Base-by-base conservation (phyloP, 2,329 filamentous ascomycete species). In the Drechslerella coelobrocha region DNA sequence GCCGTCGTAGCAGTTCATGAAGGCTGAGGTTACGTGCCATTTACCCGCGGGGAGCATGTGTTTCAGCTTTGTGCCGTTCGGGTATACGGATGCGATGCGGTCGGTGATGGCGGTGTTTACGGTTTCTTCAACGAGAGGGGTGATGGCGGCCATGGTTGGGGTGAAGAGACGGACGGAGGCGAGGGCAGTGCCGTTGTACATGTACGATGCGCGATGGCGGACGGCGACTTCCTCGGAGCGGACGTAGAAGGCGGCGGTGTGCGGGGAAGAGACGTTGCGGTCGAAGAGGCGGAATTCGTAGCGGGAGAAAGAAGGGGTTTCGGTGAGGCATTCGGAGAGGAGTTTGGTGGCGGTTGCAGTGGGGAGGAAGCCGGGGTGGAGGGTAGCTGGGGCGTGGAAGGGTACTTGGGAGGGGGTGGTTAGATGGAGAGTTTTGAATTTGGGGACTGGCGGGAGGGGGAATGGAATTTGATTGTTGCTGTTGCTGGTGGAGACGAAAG, bases 1-100 rank as follows among this genome's bases (percentile, higher is more conserved):
- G 0, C 92, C 92, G 75, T 88, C 83, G 78, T 99, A 99, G 81
- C 91, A 96, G 78, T 99, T 99, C 14, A 96, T 92, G 76, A 97
- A 93, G 0, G 92, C 91, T 0, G 91, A 91, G 77, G 97, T 97
- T 8, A 93, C 90, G 7, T 82, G 81, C 92, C 93, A 97, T 0
- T 83, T 79, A 0, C 84, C 79, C 1, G 29, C 27, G 0, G 90
- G 84, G 0, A 88, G 89, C 76, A 97, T 92, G 74, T 90, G 87
- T 74, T 84, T 87, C 26, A 97, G 84, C 78, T 93, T 96, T 78
- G 85, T 83, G 10, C 87, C 86, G 17, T 81, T 81, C 0, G 89
- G 88, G 69, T 94, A 91, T 60, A 84, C 83, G 2, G 84, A 83
- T 51, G 81, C 81, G 69, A 93, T 94, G 6, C 92, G 87, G 5